Conservation (phyloP, 768 basidiomycete species). For the Xerocomellus dryophilus region DNA sequence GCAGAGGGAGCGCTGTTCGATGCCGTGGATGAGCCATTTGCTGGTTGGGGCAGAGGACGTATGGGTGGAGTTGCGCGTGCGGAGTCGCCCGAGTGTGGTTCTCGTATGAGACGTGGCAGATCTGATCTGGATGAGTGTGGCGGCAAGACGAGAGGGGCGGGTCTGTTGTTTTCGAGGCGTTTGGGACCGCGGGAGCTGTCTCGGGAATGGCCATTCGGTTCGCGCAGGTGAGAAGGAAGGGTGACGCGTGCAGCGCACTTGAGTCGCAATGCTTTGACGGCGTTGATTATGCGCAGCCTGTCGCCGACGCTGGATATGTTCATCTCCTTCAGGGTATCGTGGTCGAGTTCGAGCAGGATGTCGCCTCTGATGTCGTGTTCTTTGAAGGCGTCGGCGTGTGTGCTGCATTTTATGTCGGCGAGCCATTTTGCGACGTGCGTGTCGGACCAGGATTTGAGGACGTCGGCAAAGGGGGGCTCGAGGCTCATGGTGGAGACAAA, state of each 20-base stretch:
- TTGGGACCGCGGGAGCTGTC: conserved; percentile 33
- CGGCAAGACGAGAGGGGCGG: conserved; percentile 78
- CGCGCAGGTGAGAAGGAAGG: neutral
- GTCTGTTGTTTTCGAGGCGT: conserved; percentile 61
- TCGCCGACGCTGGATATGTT: conserved; percentile 88
- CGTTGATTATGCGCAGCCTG: conserved; percentile 80
- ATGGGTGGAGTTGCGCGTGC: conserved; percentile 29
- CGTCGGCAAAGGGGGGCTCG: conserved; percentile 48
- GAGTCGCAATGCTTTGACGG: conserved; percentile 74
- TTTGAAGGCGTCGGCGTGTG: conserved; percentile 66
- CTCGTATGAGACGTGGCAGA: conserved; percentile 71
- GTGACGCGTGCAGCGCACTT: conserved; percentile 39
- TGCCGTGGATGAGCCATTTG: conserved; percentile 12
- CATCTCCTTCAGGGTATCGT: conserved; percentile 85
- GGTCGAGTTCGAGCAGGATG: conserved; percentile 89
- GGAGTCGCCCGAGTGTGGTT: conserved; percentile 55
- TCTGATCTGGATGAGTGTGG: conserved; percentile 51
- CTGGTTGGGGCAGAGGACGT: conserved; percentile 32
- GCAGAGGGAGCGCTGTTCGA: no score
- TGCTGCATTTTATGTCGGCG: conserved; percentile 66
- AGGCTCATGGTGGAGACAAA: neutral
- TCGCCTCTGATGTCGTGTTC: conserved; percentile 90
- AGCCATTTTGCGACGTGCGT: conserved; percentile 76
- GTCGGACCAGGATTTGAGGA: conserved; percentile 71
- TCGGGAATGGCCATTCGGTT: conserved; percentile 24